Evolutionary conservation across 495 filamentous ascomycete species (phyloP).

Genomic region (Neurospora tetraspora): DNA sequence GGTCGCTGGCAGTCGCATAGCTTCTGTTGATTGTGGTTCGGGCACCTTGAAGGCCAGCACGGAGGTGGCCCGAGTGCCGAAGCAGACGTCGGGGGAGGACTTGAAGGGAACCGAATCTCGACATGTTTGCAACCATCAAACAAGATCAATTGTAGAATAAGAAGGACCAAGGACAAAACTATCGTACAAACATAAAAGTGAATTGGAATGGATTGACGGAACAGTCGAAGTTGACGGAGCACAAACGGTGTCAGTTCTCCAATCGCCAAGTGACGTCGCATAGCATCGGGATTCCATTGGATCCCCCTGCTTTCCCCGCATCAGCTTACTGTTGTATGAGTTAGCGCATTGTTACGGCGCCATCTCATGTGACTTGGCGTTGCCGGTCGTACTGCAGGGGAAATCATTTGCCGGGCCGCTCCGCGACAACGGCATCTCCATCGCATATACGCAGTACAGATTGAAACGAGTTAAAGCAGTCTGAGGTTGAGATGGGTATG

Average conservation of each 20-base stretch:
- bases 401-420: background rate
- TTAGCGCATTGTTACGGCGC: background rate
- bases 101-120: conserved; percentile 13
- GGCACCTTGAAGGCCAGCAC: background rate
- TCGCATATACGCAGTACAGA: background rate
- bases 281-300: conserved; percentile 14
- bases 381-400: background rate
- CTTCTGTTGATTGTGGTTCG: conserved; percentile 10
- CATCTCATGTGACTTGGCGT: background rate
- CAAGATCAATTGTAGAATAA: background rate
- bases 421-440: background rate
- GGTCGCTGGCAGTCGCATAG: conserved; percentile 28
- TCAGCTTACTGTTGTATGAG: background rate
- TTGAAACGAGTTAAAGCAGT: background rate
- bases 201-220: background rate
- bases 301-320: background rate
- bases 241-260: background rate
- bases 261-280: conserved; percentile 13
- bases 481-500: background rate
- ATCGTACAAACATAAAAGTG: background rate
- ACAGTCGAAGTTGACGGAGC: background rate
- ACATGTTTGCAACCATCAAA: conserved; percentile 6
- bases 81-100: conserved; percentile 4
- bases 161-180: background rate
- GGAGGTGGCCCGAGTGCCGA: background rate